Conservation (phyloP, 2,329 filamentous ascomycete genomes). For the Cercospora zeina region DNA sequence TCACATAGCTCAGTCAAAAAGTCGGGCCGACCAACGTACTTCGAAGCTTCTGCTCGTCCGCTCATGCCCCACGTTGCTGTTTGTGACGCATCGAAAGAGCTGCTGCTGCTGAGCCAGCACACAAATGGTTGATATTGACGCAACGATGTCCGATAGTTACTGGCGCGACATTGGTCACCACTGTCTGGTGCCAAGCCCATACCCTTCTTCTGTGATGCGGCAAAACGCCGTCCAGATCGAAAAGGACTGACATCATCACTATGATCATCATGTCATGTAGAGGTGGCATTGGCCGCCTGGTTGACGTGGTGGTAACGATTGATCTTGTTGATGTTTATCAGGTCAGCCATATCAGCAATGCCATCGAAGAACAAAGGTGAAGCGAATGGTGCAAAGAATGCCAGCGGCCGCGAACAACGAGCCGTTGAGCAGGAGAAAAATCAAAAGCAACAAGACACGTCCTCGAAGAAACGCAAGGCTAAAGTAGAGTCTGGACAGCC, state of each 20-base stretch:
- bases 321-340: not conserved
- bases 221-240: not conserved
- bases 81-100: not conserved
- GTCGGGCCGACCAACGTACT: too few relatives aligned
- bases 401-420: not conserved
- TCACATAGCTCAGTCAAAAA: too few relatives aligned
- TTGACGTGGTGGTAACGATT: not conserved
- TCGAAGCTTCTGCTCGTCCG: too few relatives aligned
- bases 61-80: not conserved
- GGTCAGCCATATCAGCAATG: not conserved
- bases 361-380: not conserved
- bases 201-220: not conserved
- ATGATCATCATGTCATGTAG: not conserved
- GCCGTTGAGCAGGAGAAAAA: not conserved
- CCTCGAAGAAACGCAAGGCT: conserved; percentile 21
- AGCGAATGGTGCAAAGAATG: not conserved
- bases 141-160: not conserved
- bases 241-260: conserved; percentile 2
- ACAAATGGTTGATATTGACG: not conserved
- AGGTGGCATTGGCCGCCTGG: conserved; percentile 3
- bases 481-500: conserved; percentile 34
- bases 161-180: not conserved
- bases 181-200: not conserved
- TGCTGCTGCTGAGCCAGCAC: not conserved
- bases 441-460: not conserved